Percentiles rank a stretch among this genome's conserved stretches.
Evolutionary conservation across 2,329 filamentous ascomycete species (phyloP).

Genomic region (Nigrospora sphaerica): DNA sequence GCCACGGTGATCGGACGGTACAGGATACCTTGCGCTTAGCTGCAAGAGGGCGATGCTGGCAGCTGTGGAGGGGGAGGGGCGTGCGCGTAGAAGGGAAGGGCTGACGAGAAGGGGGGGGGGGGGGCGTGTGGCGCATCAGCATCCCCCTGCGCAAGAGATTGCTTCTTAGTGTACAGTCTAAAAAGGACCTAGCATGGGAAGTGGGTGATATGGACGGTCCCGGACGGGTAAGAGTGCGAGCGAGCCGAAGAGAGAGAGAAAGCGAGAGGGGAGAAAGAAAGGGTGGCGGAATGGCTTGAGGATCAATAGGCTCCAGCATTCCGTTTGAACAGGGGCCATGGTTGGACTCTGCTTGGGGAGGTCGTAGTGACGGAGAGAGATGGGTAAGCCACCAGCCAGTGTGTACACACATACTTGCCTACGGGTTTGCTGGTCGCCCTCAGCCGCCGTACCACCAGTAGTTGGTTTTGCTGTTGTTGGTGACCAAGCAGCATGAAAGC

Average conservation of each 20-base stretch:
- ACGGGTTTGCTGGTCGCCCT: too few species aligned
- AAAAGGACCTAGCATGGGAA: neutral
- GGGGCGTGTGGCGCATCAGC: neutral
- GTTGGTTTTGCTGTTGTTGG: too few species aligned
- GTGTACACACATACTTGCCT: too few species aligned
- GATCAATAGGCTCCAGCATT: conserved; percentile 8
- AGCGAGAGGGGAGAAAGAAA: neutral
- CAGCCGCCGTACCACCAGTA: too few species aligned
- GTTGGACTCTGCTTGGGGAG: too few species aligned
- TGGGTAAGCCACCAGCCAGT: too few species aligned
- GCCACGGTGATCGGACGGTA: neutral
- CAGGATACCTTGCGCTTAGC: neutral
- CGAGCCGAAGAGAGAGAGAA: neutral
- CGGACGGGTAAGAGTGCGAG: neutral
- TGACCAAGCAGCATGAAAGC: too few species aligned
- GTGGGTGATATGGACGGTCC: neutral
- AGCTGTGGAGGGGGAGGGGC: neutral
- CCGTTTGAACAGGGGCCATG: conserved; percentile 1
- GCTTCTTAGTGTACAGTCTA: neutral
- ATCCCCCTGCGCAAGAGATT: neutral
- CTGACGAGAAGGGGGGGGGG: too few species aligned
- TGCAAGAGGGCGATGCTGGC: neutral
- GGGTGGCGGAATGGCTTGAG: conserved; percentile 3
- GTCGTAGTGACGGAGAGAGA: too few species aligned
- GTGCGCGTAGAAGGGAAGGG: too few species aligned